Evolutionary conservation across 2,329 filamentous ascomycete species (phyloP).

Genomic region (Colletotrichum trifolii): DNA sequence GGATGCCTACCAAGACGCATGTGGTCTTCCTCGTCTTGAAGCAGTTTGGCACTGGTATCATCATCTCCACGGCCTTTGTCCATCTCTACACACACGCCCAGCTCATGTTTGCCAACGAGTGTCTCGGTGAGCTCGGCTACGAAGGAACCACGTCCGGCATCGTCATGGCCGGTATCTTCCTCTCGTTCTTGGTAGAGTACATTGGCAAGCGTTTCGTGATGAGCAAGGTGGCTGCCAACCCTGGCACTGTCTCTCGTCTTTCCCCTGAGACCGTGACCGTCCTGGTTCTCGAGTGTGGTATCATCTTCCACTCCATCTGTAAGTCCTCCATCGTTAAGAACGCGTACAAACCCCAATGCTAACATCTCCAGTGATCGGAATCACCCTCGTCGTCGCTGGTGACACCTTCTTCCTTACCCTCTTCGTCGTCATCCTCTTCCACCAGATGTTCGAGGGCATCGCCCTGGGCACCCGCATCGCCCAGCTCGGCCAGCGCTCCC

Average conservation of each 20-base stretch:
- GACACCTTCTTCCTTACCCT: conserved; percentile 67
- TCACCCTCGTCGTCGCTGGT: conserved; percentile 71
- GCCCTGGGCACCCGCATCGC: conserved; percentile 79
- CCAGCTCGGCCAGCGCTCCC: conserved; percentile 56
- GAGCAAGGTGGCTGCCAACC: conserved; percentile 42
- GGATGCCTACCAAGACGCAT: conserved; percentile 62
- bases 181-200: conserved; percentile 79
- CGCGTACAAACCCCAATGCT: background rate
- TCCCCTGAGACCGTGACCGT: conserved; percentile 67
- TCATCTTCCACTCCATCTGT: conserved; percentile 80
- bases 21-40: conserved; percentile 72
- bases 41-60: conserved; percentile 79
- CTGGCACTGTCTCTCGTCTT: conserved; percentile 39
- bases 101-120: conserved; percentile 78
- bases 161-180: conserved; percentile 78
- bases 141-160: conserved; percentile 77
- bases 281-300: conserved; percentile 77
- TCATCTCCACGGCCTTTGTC: conserved; percentile 77
- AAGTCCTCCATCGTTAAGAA: conserved; percentile 45
- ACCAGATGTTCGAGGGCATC: conserved; percentile 82
- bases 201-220: conserved; percentile 68
- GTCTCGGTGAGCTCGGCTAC: conserved; percentile 73
- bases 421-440: conserved; percentile 78
- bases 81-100: conserved; percentile 78
- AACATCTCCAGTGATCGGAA: conserved; percentile 64